Evolutionary conservation across 2,329 filamentous ascomycete genomes (phyloP).

Genomic region (Leptographium radiaticola): DNA sequence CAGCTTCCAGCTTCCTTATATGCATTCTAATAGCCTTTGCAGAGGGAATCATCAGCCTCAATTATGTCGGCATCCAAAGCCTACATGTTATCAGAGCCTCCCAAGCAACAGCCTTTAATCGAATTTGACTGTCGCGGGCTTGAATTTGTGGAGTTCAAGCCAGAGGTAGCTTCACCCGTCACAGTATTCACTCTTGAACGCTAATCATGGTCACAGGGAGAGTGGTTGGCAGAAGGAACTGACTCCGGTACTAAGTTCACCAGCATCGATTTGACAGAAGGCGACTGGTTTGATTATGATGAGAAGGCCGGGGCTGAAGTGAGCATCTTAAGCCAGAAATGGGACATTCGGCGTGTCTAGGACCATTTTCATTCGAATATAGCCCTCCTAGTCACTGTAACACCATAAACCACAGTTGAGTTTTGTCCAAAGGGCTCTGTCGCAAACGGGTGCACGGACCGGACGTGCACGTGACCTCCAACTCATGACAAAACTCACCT

Average conservation of each 20-base stretch:
- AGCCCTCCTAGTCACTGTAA: too few relatives aligned
- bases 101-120: constrained; percentile 66
- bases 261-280: constrained; percentile 70
- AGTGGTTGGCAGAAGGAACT: constrained; percentile 73
- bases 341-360: constrained; percentile 68
- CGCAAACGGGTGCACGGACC: too few relatives aligned
- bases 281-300: constrained; percentile 97
- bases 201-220: constrained; percentile 43
- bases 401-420: too few relatives aligned
- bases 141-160: constrained; percentile 81
- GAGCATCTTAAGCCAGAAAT: constrained; percentile 78
- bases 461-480: too few relatives aligned
- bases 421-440: too few relatives aligned
- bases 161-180: constrained; percentile 47
- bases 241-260: constrained; percentile 76
- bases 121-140: constrained; percentile 90
- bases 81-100: constrained; percentile 59
- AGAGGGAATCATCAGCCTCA: constrained; percentile 76
- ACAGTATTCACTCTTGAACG: background rate
- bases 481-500: background rate
- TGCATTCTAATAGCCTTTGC: background rate
- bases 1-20: background rate
- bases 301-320: constrained; percentile 88
- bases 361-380: background rate
- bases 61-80: constrained; percentile 62